Evolutionary conservation across 805 yeast species (phyloP), one percentile per base, ranked within the genome.

Genomic region (Candida vaughaniae): DNA sequence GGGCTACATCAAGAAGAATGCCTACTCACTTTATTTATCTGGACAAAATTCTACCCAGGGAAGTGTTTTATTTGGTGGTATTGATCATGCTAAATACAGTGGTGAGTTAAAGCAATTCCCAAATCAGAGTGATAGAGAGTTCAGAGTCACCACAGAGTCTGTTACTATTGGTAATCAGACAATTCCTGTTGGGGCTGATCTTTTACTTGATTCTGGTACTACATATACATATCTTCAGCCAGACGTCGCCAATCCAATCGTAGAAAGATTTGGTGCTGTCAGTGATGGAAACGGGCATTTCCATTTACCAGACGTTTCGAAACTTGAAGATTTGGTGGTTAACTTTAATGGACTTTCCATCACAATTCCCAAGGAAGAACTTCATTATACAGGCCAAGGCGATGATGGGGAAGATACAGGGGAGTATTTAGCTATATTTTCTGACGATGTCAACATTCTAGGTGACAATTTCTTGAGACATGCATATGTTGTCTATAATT

Each of bases 381-480:
- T 26, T 17, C 11, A 10, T 16, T 11, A 17, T 22, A n/a, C n/a
- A n/a, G n/a, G n/a, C n/a, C n/a, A n/a, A n/a, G n/a, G n/a, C n/a
- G n/a, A n/a, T n/a, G n/a, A n/a, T n/a, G n/a, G n/a, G n/a, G n/a
- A n/a, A n/a, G n/a, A n/a, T n/a, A n/a, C n/a, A n/a, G n/a, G n/a
- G n/a, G n/a, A n/a, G n/a, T n/a, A n/a, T n/a, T 38, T 31, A 23
- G 37, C 25, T 11, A 30, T 39, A 16, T 14, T 18, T 12, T 14
- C 8, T n/a, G 9, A 14, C 20, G 26, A 28, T n/a, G 16, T 16
- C 22, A 22, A 19, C 19, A 16, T 36, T 25, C 62, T 85, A 22
- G 93, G 91, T 11, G 88, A 82, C 50, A 70, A 73, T 28, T 74
- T 84, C 51, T 58, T 85, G 46, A 67, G 85, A 36, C 69, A 74